Evolutionary conservation across 2,329 filamentous ascomycete genomes (phyloP).

Genomic region (Rutstroemia sp.): DNA sequence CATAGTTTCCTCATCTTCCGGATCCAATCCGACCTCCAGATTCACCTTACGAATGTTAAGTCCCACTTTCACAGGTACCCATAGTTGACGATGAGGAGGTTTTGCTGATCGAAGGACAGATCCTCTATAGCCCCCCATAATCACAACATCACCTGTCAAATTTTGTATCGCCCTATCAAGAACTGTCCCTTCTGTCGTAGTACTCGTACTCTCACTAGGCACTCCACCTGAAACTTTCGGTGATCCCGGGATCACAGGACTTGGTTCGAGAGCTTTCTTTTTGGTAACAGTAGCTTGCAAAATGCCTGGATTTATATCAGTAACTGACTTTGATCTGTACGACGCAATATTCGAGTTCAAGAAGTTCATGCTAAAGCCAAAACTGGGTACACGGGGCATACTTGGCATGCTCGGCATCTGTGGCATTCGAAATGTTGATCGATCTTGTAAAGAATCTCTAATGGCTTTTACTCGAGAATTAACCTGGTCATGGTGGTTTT

Average conservation of each 20-base stretch:
- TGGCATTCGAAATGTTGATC: constrained; percentile 67
- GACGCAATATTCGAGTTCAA: constrained; percentile 19
- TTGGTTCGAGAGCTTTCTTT: constrained; percentile 14
- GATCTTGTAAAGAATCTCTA: constrained; percentile 76
- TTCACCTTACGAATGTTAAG: constrained; percentile 88
- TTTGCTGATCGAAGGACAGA: constrained; percentile 82
- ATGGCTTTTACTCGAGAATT: constrained; percentile 88
- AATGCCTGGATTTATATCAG: constrained; percentile 25
- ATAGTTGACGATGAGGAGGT: constrained; percentile 75
- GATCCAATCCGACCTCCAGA: constrained; percentile 74
- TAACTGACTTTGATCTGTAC: constrained; percentile 22
- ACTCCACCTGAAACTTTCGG: constrained; percentile 14
- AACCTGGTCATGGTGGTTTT: constrained; percentile 73
- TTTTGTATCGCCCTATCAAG: constrained; percentile 50
- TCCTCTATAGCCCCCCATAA: constrained; percentile 85
- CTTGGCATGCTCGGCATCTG: constrained; percentile 48
- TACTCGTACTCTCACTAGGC: constrained; percentile 10
- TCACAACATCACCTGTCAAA: constrained; percentile 75
- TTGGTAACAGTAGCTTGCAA: constrained; percentile 18
- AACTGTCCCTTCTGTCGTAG: constrained; percentile 19
- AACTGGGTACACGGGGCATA: constrained; percentile 33
- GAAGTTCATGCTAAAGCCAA: constrained; percentile 33
- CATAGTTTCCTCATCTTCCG: constrained; percentile 77
- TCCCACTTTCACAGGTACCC: constrained; percentile 90
- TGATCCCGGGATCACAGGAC: constrained; percentile 14